Conservation (phyloP, 2,329 filamentous ascomycete genomes). For the Karstenula rhodostoma region DNA sequence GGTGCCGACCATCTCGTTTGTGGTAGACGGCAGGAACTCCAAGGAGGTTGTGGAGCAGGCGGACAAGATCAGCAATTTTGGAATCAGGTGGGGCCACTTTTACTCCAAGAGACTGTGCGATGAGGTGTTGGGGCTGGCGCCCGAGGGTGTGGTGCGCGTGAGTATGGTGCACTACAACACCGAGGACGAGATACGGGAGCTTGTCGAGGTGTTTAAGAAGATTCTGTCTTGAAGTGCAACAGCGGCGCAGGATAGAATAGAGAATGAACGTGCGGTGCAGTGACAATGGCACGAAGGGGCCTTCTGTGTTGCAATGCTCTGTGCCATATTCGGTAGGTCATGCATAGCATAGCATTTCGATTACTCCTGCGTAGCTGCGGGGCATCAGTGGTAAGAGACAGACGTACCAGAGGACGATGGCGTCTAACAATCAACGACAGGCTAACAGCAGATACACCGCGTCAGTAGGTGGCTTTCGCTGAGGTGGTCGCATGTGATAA, state of each 20-base stretch:
- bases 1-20: constrained; percentile 74
- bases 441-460: neutral
- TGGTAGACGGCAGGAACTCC: constrained; percentile 64
- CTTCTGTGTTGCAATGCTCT: too few relatives aligned
- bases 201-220: constrained; percentile 63
- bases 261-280: too few relatives aligned
- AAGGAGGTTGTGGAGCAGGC: constrained; percentile 68
- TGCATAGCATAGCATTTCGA: neutral
- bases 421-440: neutral
- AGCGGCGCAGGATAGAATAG: too few relatives aligned
- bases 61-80: constrained; percentile 66
- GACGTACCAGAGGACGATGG: neutral
- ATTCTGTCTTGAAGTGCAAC: constrained; percentile 45
- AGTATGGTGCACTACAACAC: constrained; percentile 79
- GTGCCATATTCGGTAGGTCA: neutral
- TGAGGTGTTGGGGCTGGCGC: constrained; percentile 65
- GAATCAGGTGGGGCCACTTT: constrained; percentile 73
- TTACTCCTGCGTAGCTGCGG: neutral
- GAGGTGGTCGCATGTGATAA: neutral
- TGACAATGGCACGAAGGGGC: too few relatives aligned
- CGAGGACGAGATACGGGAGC: constrained; percentile 64
- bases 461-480: neutral
- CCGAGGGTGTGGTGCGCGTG: constrained; percentile 72
- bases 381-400: neutral
- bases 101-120: constrained; percentile 71